Evolutionary conservation across 2,329 filamentous ascomycete species (phyloP).

Genomic region (Xylaria sp.): DNA sequence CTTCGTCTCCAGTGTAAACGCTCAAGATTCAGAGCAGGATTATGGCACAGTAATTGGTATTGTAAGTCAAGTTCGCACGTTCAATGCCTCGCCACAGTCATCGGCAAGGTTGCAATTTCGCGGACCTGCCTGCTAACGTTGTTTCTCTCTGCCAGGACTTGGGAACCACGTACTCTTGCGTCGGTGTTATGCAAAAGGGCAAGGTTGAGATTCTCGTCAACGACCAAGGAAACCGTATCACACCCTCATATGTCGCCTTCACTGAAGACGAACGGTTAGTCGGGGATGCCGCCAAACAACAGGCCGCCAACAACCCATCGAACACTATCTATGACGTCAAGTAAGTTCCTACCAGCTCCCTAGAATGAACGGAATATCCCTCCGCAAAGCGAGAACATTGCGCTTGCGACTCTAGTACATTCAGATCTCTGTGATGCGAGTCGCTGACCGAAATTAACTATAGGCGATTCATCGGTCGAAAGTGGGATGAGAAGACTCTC

Average conservation of each 20-base stretch:
- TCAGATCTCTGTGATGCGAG: conserved; percentile 6
- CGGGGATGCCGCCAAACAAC: conserved; percentile 97
- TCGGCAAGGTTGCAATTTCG: neutral
- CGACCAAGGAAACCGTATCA: conserved; percentile 97
- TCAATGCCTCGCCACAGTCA: neutral
- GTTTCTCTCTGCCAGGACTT: conserved; percentile 66
- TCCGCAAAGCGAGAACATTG: neutral
- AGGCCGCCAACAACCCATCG: conserved; percentile 82
- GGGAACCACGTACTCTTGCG: conserved; percentile 89
- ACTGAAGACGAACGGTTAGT: conserved; percentile 97
- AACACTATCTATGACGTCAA: conserved; percentile 86
- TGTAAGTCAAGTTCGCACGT: conserved; percentile 59
- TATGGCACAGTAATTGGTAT: conserved; percentile 95
- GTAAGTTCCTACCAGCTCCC: conserved; percentile 62
- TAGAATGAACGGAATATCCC: neutral
- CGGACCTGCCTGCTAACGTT: conserved; percentile 12
- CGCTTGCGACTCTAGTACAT: conserved; percentile 3
- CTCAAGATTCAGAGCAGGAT: conserved; percentile 75
- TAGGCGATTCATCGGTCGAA: conserved; percentile 86
- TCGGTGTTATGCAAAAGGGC: conserved; percentile 95
- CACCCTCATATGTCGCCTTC: conserved; percentile 94
- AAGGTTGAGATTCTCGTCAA: conserved; percentile 96
- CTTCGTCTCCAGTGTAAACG: conserved; percentile 80
- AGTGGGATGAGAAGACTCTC: conserved; percentile 84
- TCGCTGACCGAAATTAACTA: conserved; percentile 47